Percentiles rank a stretch among this genome's conserved stretches.
phyloP scores from a whole-genome alignment of 1,284 basidiomycete genomes.

The Microbotryum scabiosae region DNA sequence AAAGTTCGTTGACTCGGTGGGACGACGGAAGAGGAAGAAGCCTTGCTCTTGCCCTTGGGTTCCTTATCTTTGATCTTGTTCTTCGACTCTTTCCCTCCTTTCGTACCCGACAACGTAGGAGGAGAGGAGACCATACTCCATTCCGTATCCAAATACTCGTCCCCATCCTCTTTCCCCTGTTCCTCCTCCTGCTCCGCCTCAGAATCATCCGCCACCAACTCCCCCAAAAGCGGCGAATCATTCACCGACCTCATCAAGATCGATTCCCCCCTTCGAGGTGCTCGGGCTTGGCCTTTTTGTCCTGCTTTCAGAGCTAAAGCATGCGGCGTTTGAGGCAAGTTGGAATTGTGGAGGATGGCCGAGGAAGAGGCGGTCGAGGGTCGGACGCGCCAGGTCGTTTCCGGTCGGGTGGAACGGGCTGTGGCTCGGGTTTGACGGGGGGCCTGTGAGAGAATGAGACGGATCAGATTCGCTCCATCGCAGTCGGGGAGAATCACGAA shows the following conservation, averaged over 20 bases:
- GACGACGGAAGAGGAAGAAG: not conserved
- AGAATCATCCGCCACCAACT: slow-evolving; percentile 16
- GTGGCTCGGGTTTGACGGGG: not conserved
- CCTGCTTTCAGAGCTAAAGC: not conserved
- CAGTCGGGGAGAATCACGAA: slow-evolving; percentile 7
- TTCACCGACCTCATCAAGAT: slow-evolving; percentile 20
- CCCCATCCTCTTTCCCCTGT: slow-evolving; percentile 4
- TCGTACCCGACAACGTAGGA: slow-evolving; percentile 2
- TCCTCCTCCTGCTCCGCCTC: not conserved
- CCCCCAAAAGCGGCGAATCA: slow-evolving; percentile 14
- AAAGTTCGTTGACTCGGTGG: slow-evolving; percentile 4
- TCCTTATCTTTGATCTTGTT: not conserved
- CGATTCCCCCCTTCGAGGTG: slow-evolving; percentile 14
- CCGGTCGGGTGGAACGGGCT: not conserved
- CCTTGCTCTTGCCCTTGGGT: not conserved
- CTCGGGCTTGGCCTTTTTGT: not conserved
- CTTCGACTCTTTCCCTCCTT: not conserved
- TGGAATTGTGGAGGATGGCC: not conserved
- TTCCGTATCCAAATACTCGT: slow-evolving; percentile 20
- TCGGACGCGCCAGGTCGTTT: not conserved
- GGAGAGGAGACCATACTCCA: slow-evolving; percentile 10
- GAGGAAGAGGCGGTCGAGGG: not conserved
- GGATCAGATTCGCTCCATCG: slow-evolving; percentile 3
- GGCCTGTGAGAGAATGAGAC: not conserved
- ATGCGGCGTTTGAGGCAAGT: slow-evolving; percentile 2